A percentile compares a stretch with the other conserved stretches of the same genome.
Evolutionary conservation across 2,329 filamentous ascomycete species (phyloP).

Genomic region (Fusarium marasasianum): DNA sequence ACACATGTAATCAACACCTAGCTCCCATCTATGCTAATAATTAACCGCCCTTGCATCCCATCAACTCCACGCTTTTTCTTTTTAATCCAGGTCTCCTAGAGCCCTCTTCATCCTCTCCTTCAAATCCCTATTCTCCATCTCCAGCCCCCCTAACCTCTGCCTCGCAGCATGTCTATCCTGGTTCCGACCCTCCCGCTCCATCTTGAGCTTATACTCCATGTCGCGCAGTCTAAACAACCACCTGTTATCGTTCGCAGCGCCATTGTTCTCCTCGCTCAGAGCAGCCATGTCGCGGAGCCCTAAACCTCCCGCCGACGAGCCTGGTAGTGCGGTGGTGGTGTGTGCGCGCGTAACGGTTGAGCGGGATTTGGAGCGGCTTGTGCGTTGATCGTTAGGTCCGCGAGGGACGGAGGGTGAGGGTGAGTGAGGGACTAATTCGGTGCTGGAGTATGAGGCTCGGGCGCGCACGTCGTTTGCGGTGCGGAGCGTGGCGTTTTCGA

Average conservation of each 20-base stretch:
- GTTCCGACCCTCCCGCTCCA: conserved; percentile 85
- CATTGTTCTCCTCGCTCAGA: conserved; percentile 31
- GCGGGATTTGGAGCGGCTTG: conserved; percentile 45
- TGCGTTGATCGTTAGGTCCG: conserved; percentile 57
- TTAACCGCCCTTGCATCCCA: background rate
- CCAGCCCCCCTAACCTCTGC: conserved; percentile 80
- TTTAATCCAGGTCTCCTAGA: conserved; percentile 41
- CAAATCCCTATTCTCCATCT: conserved; percentile 77
- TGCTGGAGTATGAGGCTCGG: conserved; percentile 55
- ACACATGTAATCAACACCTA: conserved; percentile 29
- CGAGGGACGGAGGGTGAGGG: conserved; percentile 65
- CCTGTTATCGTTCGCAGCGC: conserved; percentile 65
- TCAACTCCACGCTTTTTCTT: conserved; percentile 8
- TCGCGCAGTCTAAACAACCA: conserved; percentile 90
- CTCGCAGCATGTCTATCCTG: conserved; percentile 86
- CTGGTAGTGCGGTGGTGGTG: conserved; percentile 43
- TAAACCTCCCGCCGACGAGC: conserved; percentile 36
- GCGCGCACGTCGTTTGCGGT: conserved; percentile 68
- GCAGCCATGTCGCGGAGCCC: conserved; percentile 44
- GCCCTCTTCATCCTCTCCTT: conserved; percentile 65
- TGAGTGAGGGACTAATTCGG: conserved; percentile 53
- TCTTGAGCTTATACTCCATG: conserved; percentile 87
- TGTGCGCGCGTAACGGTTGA: conserved; percentile 47
- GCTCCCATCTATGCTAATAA: conserved; percentile 34
- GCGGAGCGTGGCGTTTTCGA: conserved; percentile 75